Conservation (phyloP, 345 rosid genomes). For the Citrus maxima region DNA sequence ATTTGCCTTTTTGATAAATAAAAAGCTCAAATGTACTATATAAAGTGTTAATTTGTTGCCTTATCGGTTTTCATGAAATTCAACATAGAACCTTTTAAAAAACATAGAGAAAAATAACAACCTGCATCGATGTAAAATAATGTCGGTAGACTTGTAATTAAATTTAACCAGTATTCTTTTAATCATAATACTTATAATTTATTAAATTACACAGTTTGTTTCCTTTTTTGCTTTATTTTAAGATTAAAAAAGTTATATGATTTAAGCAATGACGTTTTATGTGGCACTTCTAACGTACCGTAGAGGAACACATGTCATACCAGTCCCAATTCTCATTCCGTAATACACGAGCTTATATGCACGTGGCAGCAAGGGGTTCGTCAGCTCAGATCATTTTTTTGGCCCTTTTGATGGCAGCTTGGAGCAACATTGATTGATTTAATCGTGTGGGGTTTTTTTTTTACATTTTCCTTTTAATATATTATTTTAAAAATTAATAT, state of each 20-base stretch:
- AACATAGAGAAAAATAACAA: too few relatives aligned
- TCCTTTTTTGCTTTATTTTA: background rate
- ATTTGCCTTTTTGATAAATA: too few relatives aligned
- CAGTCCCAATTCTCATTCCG: background rate
- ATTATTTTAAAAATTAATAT: too few relatives aligned
- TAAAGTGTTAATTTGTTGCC: background rate
- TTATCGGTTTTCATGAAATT: background rate
- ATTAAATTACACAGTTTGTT: background rate
- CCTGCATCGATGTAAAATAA: background rate
- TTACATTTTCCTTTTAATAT: too few relatives aligned
- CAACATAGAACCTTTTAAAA: background rate
- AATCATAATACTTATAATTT: background rate
- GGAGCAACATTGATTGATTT: too few relatives aligned
- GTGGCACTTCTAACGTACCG: background rate
- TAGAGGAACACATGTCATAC: background rate
- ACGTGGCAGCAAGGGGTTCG: too few relatives aligned
- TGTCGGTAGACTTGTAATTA: too few relatives aligned
- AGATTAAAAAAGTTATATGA: background rate
- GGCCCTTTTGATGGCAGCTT: too few relatives aligned
- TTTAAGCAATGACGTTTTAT: conserved; percentile 19
- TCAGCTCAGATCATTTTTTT: too few relatives aligned
- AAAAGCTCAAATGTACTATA: background rate
- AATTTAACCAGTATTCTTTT: too few relatives aligned
- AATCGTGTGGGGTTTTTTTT: too few relatives aligned
- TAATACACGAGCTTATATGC: background rate